phyloP scores from a whole-genome alignment of 371 early-diverging fungal genomes.

The Rhizopus stolonifer region DNA sequence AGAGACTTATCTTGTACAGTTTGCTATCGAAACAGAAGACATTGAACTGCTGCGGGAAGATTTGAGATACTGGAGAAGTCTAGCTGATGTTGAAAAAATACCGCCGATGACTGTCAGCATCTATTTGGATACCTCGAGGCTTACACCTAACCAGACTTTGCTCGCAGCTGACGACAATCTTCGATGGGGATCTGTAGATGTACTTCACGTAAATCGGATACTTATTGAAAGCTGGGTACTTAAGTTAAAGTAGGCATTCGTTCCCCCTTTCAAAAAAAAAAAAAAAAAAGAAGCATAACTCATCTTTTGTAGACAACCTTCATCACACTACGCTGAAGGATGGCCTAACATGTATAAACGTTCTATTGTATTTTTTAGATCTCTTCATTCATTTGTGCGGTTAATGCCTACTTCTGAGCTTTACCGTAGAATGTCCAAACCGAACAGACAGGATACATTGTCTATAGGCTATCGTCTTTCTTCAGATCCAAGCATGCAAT shows the following conservation, averaged over 20 bases:
- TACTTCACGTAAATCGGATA: conserved; percentile 38
- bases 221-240: conserved; percentile 81
- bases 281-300: neutral
- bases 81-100: conserved; percentile 30
- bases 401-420: conserved; percentile 71
- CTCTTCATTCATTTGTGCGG: conserved; percentile 71
- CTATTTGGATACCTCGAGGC: conserved; percentile 66
- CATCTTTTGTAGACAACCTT: conserved; percentile 22
- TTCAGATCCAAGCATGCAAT: conserved; percentile 14
- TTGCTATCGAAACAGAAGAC: conserved; percentile 75
- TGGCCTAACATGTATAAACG: conserved; percentile 83
- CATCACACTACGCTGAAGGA: conserved; percentile 58
- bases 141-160: conserved; percentile 19
- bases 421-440: conserved; percentile 5
- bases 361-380: conserved; percentile 80
- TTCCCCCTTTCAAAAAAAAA: no score
- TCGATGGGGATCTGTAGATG: conserved; percentile 18
- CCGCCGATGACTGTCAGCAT: conserved; percentile 78
- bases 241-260: conserved; percentile 65
- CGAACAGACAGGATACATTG: conserved; percentile 30
- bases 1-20: conserved; percentile 30
- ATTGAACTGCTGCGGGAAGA: conserved; percentile 66
- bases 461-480: conserved; percentile 66
- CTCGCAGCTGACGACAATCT: conserved; percentile 21
- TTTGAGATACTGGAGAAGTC: conserved; percentile 66